Percentiles rank a stretch among this genome's conserved stretches.
phyloP scores from a whole-genome alignment of 805 yeast genomes.

The Starmerella kuoi region DNA sequence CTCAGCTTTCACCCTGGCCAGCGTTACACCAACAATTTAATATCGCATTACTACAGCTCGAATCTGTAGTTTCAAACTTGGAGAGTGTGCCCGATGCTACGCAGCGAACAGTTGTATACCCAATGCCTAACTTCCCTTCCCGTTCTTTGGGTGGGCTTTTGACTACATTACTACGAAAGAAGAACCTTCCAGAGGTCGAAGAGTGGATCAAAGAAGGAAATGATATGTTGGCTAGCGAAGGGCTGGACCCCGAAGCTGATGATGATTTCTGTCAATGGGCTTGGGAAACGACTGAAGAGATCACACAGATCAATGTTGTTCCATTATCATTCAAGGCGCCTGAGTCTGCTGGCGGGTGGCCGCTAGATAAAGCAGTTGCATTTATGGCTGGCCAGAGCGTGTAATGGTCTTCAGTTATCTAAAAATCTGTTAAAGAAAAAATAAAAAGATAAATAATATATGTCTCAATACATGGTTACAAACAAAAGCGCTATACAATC shows the following conservation, averaged over 20 bases:
- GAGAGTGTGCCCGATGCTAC: slow-evolving; percentile 48
- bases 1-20: slow-evolving; percentile 42
- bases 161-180: slow-evolving; percentile 76
- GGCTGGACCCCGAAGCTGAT: slow-evolving; percentile 16
- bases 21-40: slow-evolving; percentile 74
- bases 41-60: slow-evolving; percentile 69
- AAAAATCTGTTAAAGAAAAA: no score
- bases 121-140: slow-evolving; percentile 74
- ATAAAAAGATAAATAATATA: background rate
- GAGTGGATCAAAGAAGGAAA: slow-evolving; percentile 55
- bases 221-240: slow-evolving; percentile 29
- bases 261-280: slow-evolving; percentile 68
- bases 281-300: slow-evolving; percentile 39
- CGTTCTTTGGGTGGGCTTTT: slow-evolving; percentile 70
- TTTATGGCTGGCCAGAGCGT: slow-evolving; percentile 18
- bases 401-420: no score
- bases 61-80: slow-evolving; percentile 60
- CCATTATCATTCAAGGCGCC: slow-evolving; percentile 19
- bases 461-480: background rate
- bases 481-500: background rate
- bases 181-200: slow-evolving; percentile 79
- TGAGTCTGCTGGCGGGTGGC: slow-evolving; percentile 15
- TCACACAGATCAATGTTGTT: slow-evolving; percentile 29
- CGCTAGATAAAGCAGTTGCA: slow-evolving; percentile 19
- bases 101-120: slow-evolving; percentile 63